These are phyloP conservation scores for Camellia lanceoleosa DNA, from an alignment of 148 eudicot species.

Conservation along the genomic window DNA sequence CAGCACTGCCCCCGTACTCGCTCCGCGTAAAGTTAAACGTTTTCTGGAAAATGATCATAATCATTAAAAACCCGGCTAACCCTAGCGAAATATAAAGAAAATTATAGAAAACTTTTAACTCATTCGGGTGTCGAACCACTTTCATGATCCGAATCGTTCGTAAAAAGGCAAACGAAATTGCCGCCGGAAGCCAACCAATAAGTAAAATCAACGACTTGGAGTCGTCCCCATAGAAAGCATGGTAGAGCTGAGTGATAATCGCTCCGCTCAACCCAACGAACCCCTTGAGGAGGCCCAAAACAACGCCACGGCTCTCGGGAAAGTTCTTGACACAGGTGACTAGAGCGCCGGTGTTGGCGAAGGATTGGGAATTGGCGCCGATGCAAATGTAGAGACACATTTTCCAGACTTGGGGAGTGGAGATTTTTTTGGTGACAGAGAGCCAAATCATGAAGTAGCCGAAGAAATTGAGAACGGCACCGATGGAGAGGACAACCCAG, in stretches of 20 bases:
- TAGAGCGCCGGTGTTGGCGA: background rate
- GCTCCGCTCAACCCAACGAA: conserved; percentile 1
- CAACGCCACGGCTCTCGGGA: background rate
- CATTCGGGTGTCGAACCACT: background rate
- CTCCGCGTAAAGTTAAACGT: background rate
- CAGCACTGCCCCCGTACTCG: background rate
- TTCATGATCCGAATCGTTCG: background rate
- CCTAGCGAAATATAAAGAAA: background rate
- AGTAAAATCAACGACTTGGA: background rate
- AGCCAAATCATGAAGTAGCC: conserved; percentile 5
- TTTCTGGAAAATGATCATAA: background rate
- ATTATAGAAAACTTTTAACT: background rate
- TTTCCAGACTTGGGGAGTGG: background rate
- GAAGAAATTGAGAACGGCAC: background rate
- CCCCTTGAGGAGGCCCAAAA: background rate
- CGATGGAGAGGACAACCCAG: background rate
- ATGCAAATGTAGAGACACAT: background rate
- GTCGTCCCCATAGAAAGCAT: background rate
- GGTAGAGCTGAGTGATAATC: background rate
- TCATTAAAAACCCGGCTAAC: background rate
- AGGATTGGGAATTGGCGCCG: background rate
- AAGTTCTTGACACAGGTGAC: conserved; percentile 8
- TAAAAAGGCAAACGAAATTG: background rate
- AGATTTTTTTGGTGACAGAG: background rate
- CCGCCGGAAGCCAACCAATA: background rate